Conservation (phyloP, 345 rosid genomes). For the Eucalyptus tenuipes region DNA sequence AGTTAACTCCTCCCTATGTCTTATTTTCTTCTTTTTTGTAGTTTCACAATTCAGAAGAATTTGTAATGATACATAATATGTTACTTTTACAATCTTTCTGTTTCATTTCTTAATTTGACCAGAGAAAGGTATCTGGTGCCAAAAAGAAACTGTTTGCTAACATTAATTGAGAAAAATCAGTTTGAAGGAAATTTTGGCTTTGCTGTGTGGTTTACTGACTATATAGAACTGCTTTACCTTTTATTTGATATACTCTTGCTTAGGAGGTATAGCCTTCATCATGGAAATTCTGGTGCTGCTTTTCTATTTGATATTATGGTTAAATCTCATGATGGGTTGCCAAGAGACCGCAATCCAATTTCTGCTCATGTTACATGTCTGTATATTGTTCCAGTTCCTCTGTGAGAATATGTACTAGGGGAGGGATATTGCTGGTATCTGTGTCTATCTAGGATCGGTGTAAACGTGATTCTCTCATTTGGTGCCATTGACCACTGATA, state of each 20-base stretch:
- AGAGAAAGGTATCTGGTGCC: neutral
- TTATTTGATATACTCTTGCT: neutral
- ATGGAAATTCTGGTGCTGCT: neutral
- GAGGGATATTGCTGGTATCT: neutral
- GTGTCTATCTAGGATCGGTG: neutral
- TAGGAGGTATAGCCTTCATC: neutral
- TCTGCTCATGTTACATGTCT: neutral
- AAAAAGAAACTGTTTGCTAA: neutral
- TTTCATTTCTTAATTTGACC: neutral
- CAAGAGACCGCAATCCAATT: neutral
- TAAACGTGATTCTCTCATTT: neutral
- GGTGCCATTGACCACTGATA: neutral
- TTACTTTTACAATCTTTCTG: neutral
- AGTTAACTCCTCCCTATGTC: conserved; percentile 1
- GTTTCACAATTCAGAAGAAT: neutral
- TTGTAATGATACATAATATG: neutral
- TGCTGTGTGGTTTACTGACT: neutral
- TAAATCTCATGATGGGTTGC: neutral
- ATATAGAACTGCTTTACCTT: neutral
- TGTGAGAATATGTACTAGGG: neutral
- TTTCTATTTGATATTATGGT: neutral
- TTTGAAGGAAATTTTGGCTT: neutral
- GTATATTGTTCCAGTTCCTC: neutral
- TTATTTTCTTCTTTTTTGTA: neutral
- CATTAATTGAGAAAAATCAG: neutral